These are phyloP conservation scores for Exophiala spinifera DNA, from an alignment of 2,329 filamentous ascomycete species.

Conservation along the genomic window DNA sequence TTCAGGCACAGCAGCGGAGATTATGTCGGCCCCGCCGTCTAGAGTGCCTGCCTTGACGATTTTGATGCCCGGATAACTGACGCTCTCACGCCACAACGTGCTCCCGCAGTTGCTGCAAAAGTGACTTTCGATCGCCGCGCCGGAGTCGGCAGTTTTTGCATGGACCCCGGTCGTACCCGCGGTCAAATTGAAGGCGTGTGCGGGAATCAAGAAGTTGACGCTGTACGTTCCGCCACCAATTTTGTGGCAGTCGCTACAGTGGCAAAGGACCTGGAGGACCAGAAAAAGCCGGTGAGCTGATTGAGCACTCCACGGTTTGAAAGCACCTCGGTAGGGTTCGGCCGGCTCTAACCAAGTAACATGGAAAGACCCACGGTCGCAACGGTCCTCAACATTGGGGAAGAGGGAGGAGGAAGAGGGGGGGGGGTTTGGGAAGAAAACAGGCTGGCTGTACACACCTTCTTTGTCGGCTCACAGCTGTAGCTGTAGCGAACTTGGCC, in stretches of 20 bases:
- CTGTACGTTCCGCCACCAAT: constrained; percentile 34
- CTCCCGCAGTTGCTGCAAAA: constrained; percentile 40
- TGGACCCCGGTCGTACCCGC: constrained; percentile 36
- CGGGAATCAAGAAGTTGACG: constrained; percentile 35
- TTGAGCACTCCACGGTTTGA: no score
- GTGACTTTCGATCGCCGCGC: constrained; percentile 36
- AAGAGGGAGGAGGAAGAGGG: no score
- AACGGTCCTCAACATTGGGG: no score
- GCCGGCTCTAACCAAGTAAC: no score
- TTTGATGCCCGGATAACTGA: constrained; percentile 29
- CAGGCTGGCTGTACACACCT: no score
- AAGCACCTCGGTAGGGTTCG: no score
- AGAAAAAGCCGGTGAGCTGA: no score
- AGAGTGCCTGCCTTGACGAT: constrained; percentile 39
- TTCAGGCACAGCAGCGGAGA: constrained; percentile 33
- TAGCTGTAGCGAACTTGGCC: no score
- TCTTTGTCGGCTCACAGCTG: no score
- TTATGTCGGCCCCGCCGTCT: constrained; percentile 32
- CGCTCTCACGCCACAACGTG: constrained; percentile 30
- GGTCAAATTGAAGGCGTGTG: constrained; percentile 31
- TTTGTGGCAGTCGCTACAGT: constrained; percentile 42
- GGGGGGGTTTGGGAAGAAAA: no score
- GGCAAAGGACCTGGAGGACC: constrained; percentile 40
- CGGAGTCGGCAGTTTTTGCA: constrained; percentile 36
- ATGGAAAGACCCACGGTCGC: no score